Evolutionary conservation across 2,329 filamentous ascomycete species (phyloP).

Genomic region (Didymellaceae sp.): DNA sequence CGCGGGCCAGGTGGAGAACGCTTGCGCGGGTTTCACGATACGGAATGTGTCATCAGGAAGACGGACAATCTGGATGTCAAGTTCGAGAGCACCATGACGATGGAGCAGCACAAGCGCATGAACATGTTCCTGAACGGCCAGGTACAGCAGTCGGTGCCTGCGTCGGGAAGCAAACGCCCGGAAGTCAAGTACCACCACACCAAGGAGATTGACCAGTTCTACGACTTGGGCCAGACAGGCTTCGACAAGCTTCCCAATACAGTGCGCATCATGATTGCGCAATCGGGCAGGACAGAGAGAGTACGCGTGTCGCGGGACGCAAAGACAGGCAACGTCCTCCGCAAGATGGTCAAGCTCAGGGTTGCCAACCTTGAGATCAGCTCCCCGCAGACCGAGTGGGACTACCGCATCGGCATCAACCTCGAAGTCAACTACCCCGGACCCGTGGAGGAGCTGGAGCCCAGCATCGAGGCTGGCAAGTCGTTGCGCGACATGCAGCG

Average conservation of each 20-base stretch:
- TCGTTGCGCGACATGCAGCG: constrained; percentile 60
- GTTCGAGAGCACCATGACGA: constrained; percentile 90
- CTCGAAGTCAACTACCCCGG: constrained; percentile 86
- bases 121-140: constrained; percentile 84
- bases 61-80: constrained; percentile 32
- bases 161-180: constrained; percentile 54
- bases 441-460: constrained; percentile 61
- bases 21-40: constrained; percentile 73
- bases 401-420: constrained; percentile 93
- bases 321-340: constrained; percentile 71
- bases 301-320: constrained; percentile 73
- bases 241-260: constrained; percentile 53
- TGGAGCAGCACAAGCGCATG: constrained; percentile 84
- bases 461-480: constrained; percentile 52
- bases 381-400: constrained; percentile 77
- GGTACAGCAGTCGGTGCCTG: constrained; percentile 61
- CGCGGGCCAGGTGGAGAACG: constrained; percentile 62
- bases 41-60: constrained; percentile 48
- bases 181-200: constrained; percentile 82
- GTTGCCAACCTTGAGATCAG: constrained; percentile 87
- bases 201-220: constrained; percentile 83
- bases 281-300: constrained; percentile 24
- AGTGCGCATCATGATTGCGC: constrained; percentile 63
- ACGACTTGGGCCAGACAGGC: constrained; percentile 59
- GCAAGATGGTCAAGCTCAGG: constrained; percentile 90